A percentile compares a stretch with the other conserved stretches of the same genome.
These are phyloP conservation scores for Globisporangium iwayamae DNA, from an alignment of 352 stramenopile genomes.

Conservation along the genomic window DNA sequence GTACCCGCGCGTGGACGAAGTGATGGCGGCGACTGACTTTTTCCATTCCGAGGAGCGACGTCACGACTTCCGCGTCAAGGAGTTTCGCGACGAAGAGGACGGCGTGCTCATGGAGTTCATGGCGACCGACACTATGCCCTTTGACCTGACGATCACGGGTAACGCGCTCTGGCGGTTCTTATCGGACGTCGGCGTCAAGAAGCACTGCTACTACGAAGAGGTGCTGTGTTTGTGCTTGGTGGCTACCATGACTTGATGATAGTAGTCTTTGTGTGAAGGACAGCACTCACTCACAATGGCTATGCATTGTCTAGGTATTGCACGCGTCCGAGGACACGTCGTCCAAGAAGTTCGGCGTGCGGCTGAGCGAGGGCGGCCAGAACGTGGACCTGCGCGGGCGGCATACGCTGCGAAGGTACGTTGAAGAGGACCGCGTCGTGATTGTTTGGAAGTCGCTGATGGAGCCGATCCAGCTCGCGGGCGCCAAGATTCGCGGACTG, in stretches of 20 bases:
- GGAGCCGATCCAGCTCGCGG: constrained; percentile 35
- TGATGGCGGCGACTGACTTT: constrained; percentile 1
- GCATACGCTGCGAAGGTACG: constrained; percentile 38
- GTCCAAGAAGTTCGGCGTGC: constrained; percentile 11
- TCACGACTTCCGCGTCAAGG: constrained; percentile 16
- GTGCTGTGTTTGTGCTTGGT: neutral
- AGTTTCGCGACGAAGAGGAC: constrained; percentile 5
- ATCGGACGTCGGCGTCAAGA: constrained; percentile 15
- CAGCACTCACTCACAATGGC: neutral
- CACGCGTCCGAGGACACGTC: constrained; percentile 4
- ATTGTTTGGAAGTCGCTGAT: constrained; percentile 47
- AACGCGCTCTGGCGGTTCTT: constrained; percentile 22
- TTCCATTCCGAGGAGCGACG: neutral
- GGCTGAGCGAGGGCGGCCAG: constrained; percentile 11
- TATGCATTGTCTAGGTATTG: neutral
- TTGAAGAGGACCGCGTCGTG: constrained; percentile 24
- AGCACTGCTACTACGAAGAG: constrained; percentile 20
- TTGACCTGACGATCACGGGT: constrained; percentile 8
- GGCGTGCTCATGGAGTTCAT: constrained; percentile 23
- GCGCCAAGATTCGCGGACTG: constrained; percentile 26
- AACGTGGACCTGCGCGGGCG: constrained; percentile 38
- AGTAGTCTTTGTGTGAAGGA: neutral
- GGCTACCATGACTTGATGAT: neutral
- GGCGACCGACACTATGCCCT: constrained; percentile 11
- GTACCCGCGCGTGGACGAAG: constrained; percentile 6